Base-by-base conservation (phyloP, 1,139 yeast species). In the Geotrichum candidum region DNA sequence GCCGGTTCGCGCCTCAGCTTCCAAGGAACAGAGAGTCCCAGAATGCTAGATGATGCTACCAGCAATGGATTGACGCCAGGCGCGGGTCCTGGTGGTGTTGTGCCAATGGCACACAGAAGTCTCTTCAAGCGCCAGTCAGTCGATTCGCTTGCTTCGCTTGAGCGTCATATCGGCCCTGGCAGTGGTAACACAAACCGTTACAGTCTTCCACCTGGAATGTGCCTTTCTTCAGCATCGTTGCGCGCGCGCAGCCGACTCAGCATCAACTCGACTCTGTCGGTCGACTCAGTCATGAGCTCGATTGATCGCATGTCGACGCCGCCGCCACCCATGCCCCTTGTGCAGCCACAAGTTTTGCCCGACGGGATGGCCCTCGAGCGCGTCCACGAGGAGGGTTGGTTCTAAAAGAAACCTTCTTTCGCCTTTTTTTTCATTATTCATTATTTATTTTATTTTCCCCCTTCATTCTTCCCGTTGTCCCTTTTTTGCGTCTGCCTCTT, bases 351-450 rank as follows among this genome's bases (percentile, higher is more conserved):
- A 2, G 33, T 45, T 11, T n/a, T 25, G 33, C 27, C 35, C 41
- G 56, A n/a, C 23, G 50, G 50, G 10, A n/a, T n/a, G 25, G 29
- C 27, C 25, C 57, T 59, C 5, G 53, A 56, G 31, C 38, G 46
- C 25, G 61, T 59, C 18, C 61, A 46, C 31, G 61, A 59, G 41
- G 61, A 59, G 33, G 61, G 61, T 5, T 59, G 61, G 61, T 59
- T 59, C 51, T 58, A 50, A 46, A n/a, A 11, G 50, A 45, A 11
- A 11, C 11, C 6, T 45, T 45, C 7, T 29, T 29, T 29, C 9
- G 2, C 7, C 9, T 15, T 15, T 31, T 6, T 22, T 22, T 51
- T 45, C 18, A n/a, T 11, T 18, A 23, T 51, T 6, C 13, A 6
- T 13, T 51, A 29, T 25, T 52, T 52, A 52, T 52, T 52, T 29